These are phyloP conservation scores for Cryptosporidium bovis DNA, from an alignment of 169 alveolate species.

Conservation along the genomic window DNA sequence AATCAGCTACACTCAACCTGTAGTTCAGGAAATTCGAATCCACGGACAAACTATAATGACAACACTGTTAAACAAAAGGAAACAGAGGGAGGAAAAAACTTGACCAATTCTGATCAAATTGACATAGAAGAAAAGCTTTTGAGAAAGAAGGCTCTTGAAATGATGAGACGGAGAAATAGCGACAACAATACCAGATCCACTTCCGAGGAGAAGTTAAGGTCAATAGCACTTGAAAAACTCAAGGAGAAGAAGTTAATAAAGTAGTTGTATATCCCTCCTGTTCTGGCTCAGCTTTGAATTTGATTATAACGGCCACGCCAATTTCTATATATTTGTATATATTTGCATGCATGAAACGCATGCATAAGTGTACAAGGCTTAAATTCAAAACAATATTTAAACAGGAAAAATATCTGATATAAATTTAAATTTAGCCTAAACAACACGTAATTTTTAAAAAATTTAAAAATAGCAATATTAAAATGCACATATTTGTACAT, in stretches of 20 bases:
- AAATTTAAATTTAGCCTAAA: too few relatives aligned
- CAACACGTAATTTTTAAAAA: too few relatives aligned
- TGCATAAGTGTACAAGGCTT: too few relatives aligned
- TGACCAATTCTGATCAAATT: not conserved
- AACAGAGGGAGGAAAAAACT: not conserved
- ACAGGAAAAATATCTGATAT: too few relatives aligned
- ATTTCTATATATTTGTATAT: too few relatives aligned
- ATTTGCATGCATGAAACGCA: too few relatives aligned
- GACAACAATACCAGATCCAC: constrained; percentile 11
- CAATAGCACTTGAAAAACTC: constrained; percentile 54
- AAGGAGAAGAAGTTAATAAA: constrained; percentile 28
- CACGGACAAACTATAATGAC: not conserved
- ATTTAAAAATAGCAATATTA: too few relatives aligned
- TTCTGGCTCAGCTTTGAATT: too few relatives aligned
- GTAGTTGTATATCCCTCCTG: too few relatives aligned
- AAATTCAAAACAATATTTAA: too few relatives aligned
- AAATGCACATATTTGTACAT: too few relatives aligned
- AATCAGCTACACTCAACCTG: not conserved
- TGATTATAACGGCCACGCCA: too few relatives aligned
- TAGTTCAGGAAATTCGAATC: not conserved
- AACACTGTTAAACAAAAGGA: not conserved
- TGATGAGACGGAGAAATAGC: constrained; percentile 18
- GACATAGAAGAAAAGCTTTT: constrained; percentile 12
- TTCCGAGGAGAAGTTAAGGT: constrained; percentile 53
- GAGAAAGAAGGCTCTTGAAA: constrained; percentile 48